A percentile compares a stretch with the other conserved stretches of the same genome.
Conservation (phyloP, 768 basidiomycete species). For the Tulasnella sp. region DNA sequence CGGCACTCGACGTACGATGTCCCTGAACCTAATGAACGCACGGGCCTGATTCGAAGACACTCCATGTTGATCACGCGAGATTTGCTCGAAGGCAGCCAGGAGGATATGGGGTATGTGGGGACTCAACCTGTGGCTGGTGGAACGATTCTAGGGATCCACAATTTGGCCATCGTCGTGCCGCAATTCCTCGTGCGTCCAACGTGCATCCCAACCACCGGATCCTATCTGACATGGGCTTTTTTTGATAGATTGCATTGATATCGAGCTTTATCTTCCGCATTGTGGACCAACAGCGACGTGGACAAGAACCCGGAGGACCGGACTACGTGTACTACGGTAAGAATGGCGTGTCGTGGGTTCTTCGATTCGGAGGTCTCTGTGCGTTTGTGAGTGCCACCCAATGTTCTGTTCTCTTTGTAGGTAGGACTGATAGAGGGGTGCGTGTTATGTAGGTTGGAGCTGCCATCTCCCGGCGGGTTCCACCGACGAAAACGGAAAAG, state of each 20-base stretch:
- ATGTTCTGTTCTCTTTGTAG: neutral
- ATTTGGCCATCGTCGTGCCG: slow-evolving; percentile 88
- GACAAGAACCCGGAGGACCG: slow-evolving; percentile 33
- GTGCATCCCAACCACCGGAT: neutral
- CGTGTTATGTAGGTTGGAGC: slow-evolving; percentile 44
- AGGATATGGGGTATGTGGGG: slow-evolving; percentile 21
- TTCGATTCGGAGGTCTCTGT: slow-evolving; percentile 83
- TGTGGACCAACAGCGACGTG: slow-evolving; percentile 47
- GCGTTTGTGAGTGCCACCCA: slow-evolving; percentile 39
- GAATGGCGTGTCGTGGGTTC: slow-evolving; percentile 86
- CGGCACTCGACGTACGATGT: slow-evolving; percentile 13
- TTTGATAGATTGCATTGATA: slow-evolving; percentile 60
- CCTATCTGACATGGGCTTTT: slow-evolving; percentile 6
- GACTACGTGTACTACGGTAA: slow-evolving; percentile 56
- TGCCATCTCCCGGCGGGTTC: slow-evolving; percentile 61
- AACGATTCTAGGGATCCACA: slow-evolving; percentile 89
- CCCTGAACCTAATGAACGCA: slow-evolving; percentile 23
- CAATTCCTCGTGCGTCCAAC: slow-evolving; percentile 67
- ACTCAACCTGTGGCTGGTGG: slow-evolving; percentile 60
- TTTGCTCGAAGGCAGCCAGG: slow-evolving; percentile 21
- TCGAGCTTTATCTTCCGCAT: slow-evolving; percentile 75
- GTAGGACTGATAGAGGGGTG: too few species aligned
- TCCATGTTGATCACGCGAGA: slow-evolving; percentile 25
- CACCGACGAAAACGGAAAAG: slow-evolving; percentile 83
- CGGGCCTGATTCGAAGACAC: slow-evolving; percentile 28